Conservation (phyloP, 2,329 filamentous ascomycete genomes). For the Pseudocercospora cruenta region DNA sequence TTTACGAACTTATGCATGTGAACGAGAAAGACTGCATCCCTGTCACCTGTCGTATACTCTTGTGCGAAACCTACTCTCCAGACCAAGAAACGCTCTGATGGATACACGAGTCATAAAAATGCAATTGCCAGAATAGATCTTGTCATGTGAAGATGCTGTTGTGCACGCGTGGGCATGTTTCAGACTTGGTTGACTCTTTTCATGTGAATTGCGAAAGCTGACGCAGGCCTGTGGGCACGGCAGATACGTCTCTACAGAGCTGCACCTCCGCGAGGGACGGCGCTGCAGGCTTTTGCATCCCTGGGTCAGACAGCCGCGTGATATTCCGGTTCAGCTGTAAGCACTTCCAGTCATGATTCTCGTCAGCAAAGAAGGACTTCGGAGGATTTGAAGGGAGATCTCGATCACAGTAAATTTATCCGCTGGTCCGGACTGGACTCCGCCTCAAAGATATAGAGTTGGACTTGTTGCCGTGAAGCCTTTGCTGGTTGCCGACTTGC, state of each 20-base stretch:
- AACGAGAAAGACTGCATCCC: not conserved
- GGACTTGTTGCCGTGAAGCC: not conserved
- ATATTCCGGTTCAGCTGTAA: constrained; percentile 1
- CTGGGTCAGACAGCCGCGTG: constrained; percentile 20
- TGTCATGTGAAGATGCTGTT: not conserved
- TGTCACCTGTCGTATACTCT: not conserved
- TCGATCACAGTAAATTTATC: not conserved
- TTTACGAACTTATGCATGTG: not conserved
- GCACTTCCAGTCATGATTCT: not conserved
- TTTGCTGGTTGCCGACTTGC: not conserved
- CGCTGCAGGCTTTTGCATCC: constrained; percentile 4
- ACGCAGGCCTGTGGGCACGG: constrained; percentile 2
- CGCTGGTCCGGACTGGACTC: constrained; percentile 1
- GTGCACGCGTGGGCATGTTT: not conserved
- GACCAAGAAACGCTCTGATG: not conserved
- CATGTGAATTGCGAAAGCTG: constrained; percentile 2
- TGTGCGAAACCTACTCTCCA: not conserved
- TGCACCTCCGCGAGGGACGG: constrained; percentile 11
- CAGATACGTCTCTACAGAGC: constrained; percentile 4
- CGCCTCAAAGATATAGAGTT: not conserved
- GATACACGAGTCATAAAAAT: not conserved
- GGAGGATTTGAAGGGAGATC: not conserved
- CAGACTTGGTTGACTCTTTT: constrained; percentile 8
- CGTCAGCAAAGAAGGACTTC: not conserved
- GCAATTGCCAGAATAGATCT: not conserved